Conservation (phyloP, 1,139 yeast genomes). For the Pichia sp. region DNA sequence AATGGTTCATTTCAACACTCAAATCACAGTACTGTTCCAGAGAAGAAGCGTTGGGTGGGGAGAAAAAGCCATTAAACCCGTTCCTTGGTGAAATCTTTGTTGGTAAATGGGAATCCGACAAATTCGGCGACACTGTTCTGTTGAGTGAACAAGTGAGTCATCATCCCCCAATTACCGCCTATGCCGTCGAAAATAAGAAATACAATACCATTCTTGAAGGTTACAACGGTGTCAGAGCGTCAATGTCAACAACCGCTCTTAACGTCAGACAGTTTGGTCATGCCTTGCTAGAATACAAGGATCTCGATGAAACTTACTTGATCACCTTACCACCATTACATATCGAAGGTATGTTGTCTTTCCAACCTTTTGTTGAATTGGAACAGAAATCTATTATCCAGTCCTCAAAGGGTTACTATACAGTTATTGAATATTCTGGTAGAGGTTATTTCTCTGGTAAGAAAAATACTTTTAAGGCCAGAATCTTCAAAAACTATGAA, state of each 20-base stretch:
- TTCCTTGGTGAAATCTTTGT: slow-evolving; percentile 88
- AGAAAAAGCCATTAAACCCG: slow-evolving; percentile 93
- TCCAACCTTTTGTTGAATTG: slow-evolving; percentile 77
- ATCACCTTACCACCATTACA: slow-evolving; percentile 94
- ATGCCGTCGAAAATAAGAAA: slow-evolving; percentile 64
- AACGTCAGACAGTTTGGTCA: slow-evolving; percentile 91
- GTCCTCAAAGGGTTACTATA: slow-evolving; percentile 67
- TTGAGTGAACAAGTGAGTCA: slow-evolving; percentile 90
- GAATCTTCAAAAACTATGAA: slow-evolving; percentile 50
- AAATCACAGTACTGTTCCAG: slow-evolving; percentile 92
- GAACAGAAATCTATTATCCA: slow-evolving; percentile 82
- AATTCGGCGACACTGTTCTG: slow-evolving; percentile 62
- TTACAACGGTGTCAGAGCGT: slow-evolving; percentile 81
- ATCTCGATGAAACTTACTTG: slow-evolving; percentile 59
- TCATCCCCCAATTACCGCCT: slow-evolving; percentile 94
- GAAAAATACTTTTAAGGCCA: slow-evolving; percentile 85
- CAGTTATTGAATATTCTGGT: slow-evolving; percentile 77
- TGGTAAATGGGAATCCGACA: slow-evolving; percentile 64
- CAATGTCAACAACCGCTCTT: slow-evolving; percentile 68
- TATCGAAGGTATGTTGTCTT: slow-evolving; percentile 85
- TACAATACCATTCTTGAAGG: slow-evolving; percentile 71
- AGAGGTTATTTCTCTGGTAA: slow-evolving; percentile 96
- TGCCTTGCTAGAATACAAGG: slow-evolving; percentile 57
- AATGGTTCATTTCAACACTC: slow-evolving; percentile 87
- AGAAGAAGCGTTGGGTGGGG: slow-evolving; percentile 83